Evolutionary conservation across 2,329 filamentous ascomycete species (phyloP).

Genomic region (Arachnomyces sp.): DNA sequence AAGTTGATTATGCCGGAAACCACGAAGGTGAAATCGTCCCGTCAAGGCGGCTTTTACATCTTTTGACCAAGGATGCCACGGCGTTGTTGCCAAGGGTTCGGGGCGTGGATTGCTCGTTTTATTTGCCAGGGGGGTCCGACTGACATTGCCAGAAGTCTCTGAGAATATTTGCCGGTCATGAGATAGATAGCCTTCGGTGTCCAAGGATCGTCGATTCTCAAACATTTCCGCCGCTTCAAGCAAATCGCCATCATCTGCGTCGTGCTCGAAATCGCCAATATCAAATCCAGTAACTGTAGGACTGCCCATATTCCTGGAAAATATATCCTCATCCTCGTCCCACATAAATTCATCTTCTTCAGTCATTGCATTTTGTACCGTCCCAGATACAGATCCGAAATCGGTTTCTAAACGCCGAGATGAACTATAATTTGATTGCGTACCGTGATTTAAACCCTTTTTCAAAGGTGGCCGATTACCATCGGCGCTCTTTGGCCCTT

Average conservation of each 20-base stretch:
- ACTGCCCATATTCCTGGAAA: constrained; percentile 37
- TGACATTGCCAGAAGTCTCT: constrained; percentile 34
- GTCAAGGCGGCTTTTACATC: constrained; percentile 77
- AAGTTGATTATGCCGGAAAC: constrained; percentile 84
- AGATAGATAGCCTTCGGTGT: constrained; percentile 9
- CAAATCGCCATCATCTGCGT: constrained; percentile 39
- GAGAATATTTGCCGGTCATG: constrained; percentile 30
- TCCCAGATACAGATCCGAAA: no score
- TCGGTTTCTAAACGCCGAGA: no score
- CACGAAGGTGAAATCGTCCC: constrained; percentile 73
- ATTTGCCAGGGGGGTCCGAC: constrained; percentile 22
- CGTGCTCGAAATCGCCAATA: constrained; percentile 36
- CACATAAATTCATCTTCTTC: constrained; percentile 17
- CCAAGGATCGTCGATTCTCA: constrained; percentile 19
- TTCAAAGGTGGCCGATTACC: no score
- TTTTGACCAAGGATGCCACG: constrained; percentile 71
- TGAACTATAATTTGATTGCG: no score
- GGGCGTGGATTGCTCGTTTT: constrained; percentile 24
- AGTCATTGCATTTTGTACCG: constrained; percentile 1
- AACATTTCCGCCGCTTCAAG: constrained; percentile 35
- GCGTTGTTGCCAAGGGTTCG: constrained; percentile 31
- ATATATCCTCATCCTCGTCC: constrained; percentile 20
- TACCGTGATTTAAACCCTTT: no score
- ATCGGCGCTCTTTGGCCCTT: no score
- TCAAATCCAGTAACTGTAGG: constrained; percentile 18